These are phyloP conservation scores for Ceratocystis colombiana DNA, from an alignment of 2,329 filamentous ascomycete genomes.

Conservation along the genomic window DNA sequence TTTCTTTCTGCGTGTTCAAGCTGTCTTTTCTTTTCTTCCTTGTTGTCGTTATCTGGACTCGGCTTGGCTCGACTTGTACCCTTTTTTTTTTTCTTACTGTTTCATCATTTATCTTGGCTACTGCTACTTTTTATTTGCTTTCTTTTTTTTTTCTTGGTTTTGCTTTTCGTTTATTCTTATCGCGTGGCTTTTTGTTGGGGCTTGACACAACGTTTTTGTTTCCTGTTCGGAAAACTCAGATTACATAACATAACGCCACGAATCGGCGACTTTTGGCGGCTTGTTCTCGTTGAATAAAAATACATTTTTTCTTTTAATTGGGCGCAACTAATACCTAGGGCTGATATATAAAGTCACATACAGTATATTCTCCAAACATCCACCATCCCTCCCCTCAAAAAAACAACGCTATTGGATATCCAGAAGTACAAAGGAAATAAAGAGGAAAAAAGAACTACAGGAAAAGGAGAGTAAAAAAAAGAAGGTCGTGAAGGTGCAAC, in stretches of 20 bases:
- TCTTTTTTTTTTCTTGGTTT: constrained; percentile 16
- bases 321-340: neutral
- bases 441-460: neutral
- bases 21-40: constrained; percentile 25
- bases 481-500: neutral
- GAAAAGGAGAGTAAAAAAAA: neutral
- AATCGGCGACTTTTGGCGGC: too few species aligned
- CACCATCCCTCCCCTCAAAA: too few species aligned
- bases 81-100: constrained; percentile 23
- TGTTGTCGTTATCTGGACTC: neutral
- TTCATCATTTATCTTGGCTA: constrained; percentile 10
- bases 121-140: constrained; percentile 11
- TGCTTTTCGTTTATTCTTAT: constrained; percentile 12
- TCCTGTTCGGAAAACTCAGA: too few species aligned
- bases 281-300: too few species aligned
- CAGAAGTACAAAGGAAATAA: neutral
- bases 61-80: constrained; percentile 6
- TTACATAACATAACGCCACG: too few species aligned
- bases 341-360: neutral
- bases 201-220: too few species aligned
- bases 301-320: too few species aligned
- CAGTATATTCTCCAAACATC: neutral
- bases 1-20: neutral
- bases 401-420: constrained; percentile 12
- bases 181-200: neutral